These are phyloP conservation scores for Moniliophthora roreri DNA, from an alignment of 1,284 basidiomycete species.

Conservation along the genomic window DNA sequence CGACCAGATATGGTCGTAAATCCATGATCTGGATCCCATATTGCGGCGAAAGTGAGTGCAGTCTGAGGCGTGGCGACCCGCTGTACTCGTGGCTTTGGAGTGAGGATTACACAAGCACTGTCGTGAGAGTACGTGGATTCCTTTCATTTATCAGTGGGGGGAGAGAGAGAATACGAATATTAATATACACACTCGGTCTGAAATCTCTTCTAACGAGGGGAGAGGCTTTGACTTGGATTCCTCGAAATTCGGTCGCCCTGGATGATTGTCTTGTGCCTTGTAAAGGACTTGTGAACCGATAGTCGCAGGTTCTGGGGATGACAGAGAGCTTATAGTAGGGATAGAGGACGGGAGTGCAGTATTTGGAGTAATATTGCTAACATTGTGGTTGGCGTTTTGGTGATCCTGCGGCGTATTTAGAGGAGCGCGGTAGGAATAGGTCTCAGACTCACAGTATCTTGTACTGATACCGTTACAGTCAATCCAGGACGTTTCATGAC, in stretches of 20 bases:
- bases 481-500: too few species aligned
- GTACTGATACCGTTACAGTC: too few species aligned
- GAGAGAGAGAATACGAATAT: conserved; percentile 16
- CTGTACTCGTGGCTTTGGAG: not conserved
- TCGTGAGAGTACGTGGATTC: conserved; percentile 17
- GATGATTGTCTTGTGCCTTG: too few species aligned
- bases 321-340: conserved; percentile 10
- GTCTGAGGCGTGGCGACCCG: conserved; percentile 13
- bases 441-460: too few species aligned
- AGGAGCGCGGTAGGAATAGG: too few species aligned
- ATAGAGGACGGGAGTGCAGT: not conserved
- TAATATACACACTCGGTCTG: conserved; percentile 9
- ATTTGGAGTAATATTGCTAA: too few species aligned
- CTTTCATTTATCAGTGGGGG: too few species aligned
- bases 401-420: too few species aligned
- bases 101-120: conserved; percentile 14
- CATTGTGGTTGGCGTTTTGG: too few species aligned
- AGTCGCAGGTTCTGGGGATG: not conserved
- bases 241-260: too few species aligned
- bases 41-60: conserved; percentile 17
- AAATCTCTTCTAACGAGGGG: conserved; percentile 6
- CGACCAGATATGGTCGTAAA: conserved; percentile 14
- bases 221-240: too few species aligned
- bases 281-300: not conserved
- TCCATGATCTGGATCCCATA: conserved; percentile 19